These are phyloP conservation scores for Yamadazyma nakazawae DNA, from an alignment of 805 yeast genomes.

Conservation along the genomic window DNA sequence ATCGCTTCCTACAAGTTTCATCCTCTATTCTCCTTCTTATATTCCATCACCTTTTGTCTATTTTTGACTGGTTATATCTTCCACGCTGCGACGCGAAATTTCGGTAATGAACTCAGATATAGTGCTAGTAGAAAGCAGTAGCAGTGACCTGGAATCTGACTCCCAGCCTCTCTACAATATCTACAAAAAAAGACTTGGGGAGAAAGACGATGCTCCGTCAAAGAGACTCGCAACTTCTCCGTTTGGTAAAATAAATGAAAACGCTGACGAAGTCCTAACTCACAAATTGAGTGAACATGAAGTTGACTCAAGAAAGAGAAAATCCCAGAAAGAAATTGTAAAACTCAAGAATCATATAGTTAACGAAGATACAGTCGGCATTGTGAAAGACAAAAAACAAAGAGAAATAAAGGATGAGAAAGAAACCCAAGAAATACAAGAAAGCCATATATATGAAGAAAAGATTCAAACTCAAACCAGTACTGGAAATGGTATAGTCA, in stretches of 20 bases:
- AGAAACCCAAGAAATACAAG: too few relatives aligned
- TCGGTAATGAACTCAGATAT: slow-evolving; percentile 2
- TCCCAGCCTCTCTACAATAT: slow-evolving; percentile 1
- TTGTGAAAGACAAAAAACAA: too few relatives aligned
- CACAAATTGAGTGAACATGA: neutral
- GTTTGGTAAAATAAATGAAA: neutral
- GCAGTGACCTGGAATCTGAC: slow-evolving; percentile 2
- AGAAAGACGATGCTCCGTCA: neutral
- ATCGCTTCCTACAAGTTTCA: neutral
- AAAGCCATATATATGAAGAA: too few relatives aligned
- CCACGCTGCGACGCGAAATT: neutral
- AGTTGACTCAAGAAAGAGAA: neutral
- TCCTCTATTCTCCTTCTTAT: neutral
- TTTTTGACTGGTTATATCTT: neutral
- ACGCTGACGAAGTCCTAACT: neutral
- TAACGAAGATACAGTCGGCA: too few relatives aligned
- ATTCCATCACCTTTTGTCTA: neutral
- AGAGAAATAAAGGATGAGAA: too few relatives aligned
- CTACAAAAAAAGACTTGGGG: slow-evolving; percentile 4
- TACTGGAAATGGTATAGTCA: too few relatives aligned
- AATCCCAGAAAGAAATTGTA: neutral
- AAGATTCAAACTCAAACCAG: too few relatives aligned
- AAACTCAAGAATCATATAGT: neutral
- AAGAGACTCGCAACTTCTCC: slow-evolving; percentile 3
- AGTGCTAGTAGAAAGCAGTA: slow-evolving; percentile 3